Evolutionary conservation across 768 basidiomycete species (phyloP).

Genomic region (Boletus sp.): DNA sequence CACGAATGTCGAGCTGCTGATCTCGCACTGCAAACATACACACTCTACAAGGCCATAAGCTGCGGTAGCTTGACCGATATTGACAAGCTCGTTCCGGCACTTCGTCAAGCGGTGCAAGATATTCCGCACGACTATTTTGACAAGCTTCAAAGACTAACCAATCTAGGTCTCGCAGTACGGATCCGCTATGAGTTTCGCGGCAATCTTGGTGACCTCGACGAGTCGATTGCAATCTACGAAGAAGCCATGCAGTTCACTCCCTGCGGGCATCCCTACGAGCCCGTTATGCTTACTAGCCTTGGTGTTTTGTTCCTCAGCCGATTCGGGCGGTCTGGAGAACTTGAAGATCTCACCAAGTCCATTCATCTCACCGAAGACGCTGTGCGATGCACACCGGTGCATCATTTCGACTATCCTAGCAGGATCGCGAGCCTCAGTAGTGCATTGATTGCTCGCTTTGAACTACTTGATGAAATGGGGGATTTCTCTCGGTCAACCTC

Average conservation of each 20-base stretch:
- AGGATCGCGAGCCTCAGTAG: too few species aligned
- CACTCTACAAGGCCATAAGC: neutral
- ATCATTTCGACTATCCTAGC: too few species aligned
- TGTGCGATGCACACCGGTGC: too few species aligned
- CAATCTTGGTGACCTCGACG: constrained; percentile 9
- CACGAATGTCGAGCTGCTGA: neutral
- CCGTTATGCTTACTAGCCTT: too few species aligned
- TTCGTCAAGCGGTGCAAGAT: neutral
- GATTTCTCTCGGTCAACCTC: too few species aligned
- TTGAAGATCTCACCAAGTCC: too few species aligned
- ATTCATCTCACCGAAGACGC: too few species aligned
- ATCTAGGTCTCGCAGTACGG: constrained; percentile 15
- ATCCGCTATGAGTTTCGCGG: neutral
- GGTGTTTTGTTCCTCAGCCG: too few species aligned
- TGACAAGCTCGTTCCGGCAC: neutral
- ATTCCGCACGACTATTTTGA: constrained; percentile 2
- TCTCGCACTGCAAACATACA: neutral
- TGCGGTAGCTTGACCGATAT: neutral
- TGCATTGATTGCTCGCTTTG: too few species aligned
- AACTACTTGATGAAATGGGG: too few species aligned
- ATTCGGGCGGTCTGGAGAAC: too few species aligned
- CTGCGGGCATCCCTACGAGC: too few species aligned
- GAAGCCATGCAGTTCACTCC: neutral
- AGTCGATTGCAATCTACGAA: constrained; percentile 6
- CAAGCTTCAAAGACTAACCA: constrained; percentile 1